Evolutionary conservation across 345 rosid species (phyloP).

Genomic region (Boechera retrofracta): DNA sequence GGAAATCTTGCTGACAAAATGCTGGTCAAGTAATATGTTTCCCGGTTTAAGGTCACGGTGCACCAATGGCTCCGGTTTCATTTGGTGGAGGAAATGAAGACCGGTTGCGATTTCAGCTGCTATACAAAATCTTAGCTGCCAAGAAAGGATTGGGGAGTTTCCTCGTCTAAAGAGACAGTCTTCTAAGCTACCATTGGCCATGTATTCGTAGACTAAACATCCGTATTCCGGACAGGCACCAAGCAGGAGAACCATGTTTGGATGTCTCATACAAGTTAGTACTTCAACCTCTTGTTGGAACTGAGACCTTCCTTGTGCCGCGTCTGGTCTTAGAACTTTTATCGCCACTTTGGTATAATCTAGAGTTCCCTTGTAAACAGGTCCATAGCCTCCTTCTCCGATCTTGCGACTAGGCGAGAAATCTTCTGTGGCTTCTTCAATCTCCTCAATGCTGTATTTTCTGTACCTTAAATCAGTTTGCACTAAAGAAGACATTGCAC

Average conservation of each 20-base stretch:
- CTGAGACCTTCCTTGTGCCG: slow-evolving; percentile 82
- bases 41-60: slow-evolving; percentile 94
- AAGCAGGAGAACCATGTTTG: slow-evolving; percentile 94
- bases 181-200: slow-evolving; percentile 93
- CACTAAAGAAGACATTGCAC: slow-evolving; percentile 31
- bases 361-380: slow-evolving; percentile 66
- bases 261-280: slow-evolving; percentile 78
- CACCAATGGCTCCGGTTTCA: slow-evolving; percentile 93
- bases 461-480: slow-evolving; percentile 53
- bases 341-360: slow-evolving; percentile 83
- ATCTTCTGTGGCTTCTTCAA: slow-evolving; percentile 69
- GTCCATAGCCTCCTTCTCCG: slow-evolving; percentile 98
- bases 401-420: slow-evolving; percentile 63
- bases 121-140: slow-evolving; percentile 76
- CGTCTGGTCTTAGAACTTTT: slow-evolving; percentile 87
- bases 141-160: slow-evolving; percentile 62
- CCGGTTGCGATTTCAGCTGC: slow-evolving; percentile 87
- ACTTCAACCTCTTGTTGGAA: slow-evolving; percentile 92
- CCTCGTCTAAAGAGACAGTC: slow-evolving; percentile 68
- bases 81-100: slow-evolving; percentile 88
- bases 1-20: slow-evolving; percentile 89
- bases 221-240: slow-evolving; percentile 94
- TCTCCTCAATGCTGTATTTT: slow-evolving; percentile 74
- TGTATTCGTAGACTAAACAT: slow-evolving; percentile 84
- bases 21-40: slow-evolving; percentile 78